Base-by-base conservation (phyloP, 768 basidiomycete genomes). In the Tulasnella sp. region DNA sequence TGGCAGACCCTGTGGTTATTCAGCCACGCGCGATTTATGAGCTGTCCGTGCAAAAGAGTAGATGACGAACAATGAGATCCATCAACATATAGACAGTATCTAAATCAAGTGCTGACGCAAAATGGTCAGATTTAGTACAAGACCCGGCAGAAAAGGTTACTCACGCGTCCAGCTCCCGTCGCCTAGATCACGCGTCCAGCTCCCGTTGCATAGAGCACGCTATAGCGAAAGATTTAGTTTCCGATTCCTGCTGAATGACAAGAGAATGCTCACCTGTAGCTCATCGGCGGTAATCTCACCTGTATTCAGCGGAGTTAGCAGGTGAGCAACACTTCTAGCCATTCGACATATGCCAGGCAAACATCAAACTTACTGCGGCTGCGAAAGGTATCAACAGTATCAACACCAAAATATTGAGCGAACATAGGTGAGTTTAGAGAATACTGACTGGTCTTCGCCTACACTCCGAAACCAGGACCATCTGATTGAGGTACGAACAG, bases 151-250 rank as follows among this genome's bases (percentile, higher is more conserved):
- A 9, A 51, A 19, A 31, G 16, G 47, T 6, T 32, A 65, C 75
- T 71, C 60, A 88, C 85, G 77, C 31, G 83, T 72, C 81, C 82
- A 88, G 63, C 88, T 77, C 79, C 85, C 83, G 61, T 89, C 88
- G 13, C 86, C 72, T n/a, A n/a, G n/a, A n/a, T 71, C 60, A 88
- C 85, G 77, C 31, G 83, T 72, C 81, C 82, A 88, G 63, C 88
- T 77, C 79, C 85, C 83, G 61, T 89, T 89, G 13, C 86, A n/a
- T 22, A 89, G 71, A 8, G 86, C 86, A 40, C 32, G 45, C 48
- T 58, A 73, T 70, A 73, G 52, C 15, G 46, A 1, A 39, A n/a
- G n/a, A n/a, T n/a, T n/a, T n/a, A n/a, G n/a, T n/a, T n/a, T n/a
- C n/a, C n/a, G n/a, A n/a, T n/a, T n/a, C n/a, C n/a, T n/a, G n/a